Conservation (phyloP, 768 basidiomycete species). For the Lentinus brumalis region DNA sequence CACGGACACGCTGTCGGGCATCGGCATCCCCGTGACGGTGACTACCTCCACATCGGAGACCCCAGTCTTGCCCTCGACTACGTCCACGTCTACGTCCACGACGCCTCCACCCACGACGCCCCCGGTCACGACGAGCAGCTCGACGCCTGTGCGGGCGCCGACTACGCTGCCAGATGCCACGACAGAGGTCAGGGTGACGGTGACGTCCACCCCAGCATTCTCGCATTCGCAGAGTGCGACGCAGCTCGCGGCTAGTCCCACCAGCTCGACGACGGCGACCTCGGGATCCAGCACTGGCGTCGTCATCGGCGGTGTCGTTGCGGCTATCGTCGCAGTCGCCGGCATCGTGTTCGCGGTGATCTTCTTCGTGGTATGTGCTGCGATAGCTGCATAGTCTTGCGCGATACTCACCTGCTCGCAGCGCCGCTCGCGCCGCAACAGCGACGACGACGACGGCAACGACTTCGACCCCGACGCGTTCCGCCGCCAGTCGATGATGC, state of each 20-base stretch:
- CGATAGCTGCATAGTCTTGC: neutral
- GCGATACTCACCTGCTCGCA: neutral
- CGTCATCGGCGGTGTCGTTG: conserved; percentile 38
- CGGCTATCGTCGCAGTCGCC: conserved; percentile 35
- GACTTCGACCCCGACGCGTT: conserved; percentile 58
- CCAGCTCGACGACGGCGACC: neutral
- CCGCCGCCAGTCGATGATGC: conserved; percentile 62
- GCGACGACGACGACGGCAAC: conserved; percentile 39
- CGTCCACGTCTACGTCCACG: neutral
- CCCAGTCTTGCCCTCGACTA: neutral
- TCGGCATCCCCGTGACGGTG: neutral
- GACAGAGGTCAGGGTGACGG: neutral
- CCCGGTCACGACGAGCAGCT: neutral
- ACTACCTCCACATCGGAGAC: neutral
- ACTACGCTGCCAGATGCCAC: neutral
- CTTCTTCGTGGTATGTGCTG: conserved; percentile 39
- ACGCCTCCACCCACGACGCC: neutral
- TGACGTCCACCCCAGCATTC: neutral
- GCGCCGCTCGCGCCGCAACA: conserved; percentile 27
- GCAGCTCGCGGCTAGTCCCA: conserved; percentile 10
- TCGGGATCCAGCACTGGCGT: conserved; percentile 26
- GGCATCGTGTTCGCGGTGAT: conserved; percentile 34
- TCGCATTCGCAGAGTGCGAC: neutral
- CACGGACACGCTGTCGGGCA: no score
- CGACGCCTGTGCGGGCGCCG: neutral